Base-by-base conservation (phyloP, 768 basidiomycete species). In the Pleurotus tuber-regium region DNA sequence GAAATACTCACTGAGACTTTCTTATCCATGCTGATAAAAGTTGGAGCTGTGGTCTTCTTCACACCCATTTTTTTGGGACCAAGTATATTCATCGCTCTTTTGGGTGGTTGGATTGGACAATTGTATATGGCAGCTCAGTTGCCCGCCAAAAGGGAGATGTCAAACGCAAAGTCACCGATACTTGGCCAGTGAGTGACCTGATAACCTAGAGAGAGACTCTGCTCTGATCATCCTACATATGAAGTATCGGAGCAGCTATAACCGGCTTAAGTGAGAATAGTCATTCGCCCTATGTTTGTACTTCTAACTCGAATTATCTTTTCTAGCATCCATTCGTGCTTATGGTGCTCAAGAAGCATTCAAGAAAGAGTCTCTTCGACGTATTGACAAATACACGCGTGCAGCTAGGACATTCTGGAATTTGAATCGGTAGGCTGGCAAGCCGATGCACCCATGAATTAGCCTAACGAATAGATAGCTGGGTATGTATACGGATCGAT, bases 311-410 rank as follows among this genome's bases (percentile, higher is more conserved):
- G 12, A 36, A 12, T 35, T 4, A 23, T 12, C 14, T 36, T 23
- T 12, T 26, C 25, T 43, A 78, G 78, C 66, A 16, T 77, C 84
- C 6, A 82, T 89, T 51, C 74, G 86, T 19, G 87, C 87, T 0
- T 89, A 83, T 60, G 79, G 80, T 3, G 82, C 79, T 4, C 74
- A 86, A 65, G 63, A 69, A 23, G 51, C 64, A 2, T 84, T 75
- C 68, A 75, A 62, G 55, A 50, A 53, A 31, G 71, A 78, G 54
- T 74, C 77, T 4, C 61, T 77, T 38, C 65, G 69, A 31, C 73
- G 80, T 6, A 80, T 86, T 38, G 79, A 88, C 61, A 68, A 70
- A 18, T 85, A 78, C 51, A 69, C 71, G 10, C 69, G 74, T 38
- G 62, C 76, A 5, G 66, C 75, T 4, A 60, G 77, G 16, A 70